Percentiles rank a stretch among this genome's conserved stretches.
These are phyloP conservation scores for Dactylonectria estremocensis DNA, from an alignment of 2,329 filamentous ascomycete species.

Conservation along the genomic window DNA sequence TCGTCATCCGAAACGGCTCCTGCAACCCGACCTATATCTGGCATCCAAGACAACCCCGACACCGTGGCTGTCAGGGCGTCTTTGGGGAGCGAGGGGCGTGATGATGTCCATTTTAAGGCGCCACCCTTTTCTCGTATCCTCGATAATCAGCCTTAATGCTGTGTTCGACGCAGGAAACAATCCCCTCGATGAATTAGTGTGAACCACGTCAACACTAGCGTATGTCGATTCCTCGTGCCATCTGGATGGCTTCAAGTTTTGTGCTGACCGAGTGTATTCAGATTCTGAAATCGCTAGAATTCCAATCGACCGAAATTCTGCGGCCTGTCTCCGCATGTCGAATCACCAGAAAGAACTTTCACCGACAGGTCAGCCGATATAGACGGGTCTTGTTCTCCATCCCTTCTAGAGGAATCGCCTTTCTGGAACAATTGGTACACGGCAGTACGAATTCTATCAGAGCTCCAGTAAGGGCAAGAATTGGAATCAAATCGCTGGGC, in stretches of 20 bases:
- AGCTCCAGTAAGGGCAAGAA: too few relatives aligned
- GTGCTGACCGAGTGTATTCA: not conserved
- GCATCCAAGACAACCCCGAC: conserved; percentile 52
- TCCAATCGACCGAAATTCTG: not conserved
- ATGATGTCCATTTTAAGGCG: conserved; percentile 48
- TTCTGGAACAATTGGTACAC: not conserved
- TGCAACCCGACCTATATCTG: conserved; percentile 47
- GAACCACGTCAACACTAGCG: not conserved
- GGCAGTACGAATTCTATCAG: too few relatives aligned
- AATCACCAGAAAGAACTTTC: not conserved
- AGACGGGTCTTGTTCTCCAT: not conserved
- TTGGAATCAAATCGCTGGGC: too few relatives aligned
- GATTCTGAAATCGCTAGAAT: not conserved
- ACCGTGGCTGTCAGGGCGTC: conserved; percentile 42
- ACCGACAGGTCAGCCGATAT: not conserved
- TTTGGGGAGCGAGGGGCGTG: conserved; percentile 47
- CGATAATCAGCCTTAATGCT: conserved; percentile 38
- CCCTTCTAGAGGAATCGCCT: not conserved
- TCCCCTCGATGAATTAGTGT: conserved; percentile 10
- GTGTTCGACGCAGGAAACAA: not conserved
- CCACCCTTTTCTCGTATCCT: conserved; percentile 51
- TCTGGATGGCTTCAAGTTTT: not conserved
- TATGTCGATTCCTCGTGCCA: not conserved
- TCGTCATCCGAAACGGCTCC: conserved; percentile 29
- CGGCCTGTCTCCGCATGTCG: not conserved